Evolutionary conservation across 495 filamentous ascomycete genomes (phyloP), one percentile per base, ranked within the genome.

Genomic region (Tuber aestivum): DNA sequence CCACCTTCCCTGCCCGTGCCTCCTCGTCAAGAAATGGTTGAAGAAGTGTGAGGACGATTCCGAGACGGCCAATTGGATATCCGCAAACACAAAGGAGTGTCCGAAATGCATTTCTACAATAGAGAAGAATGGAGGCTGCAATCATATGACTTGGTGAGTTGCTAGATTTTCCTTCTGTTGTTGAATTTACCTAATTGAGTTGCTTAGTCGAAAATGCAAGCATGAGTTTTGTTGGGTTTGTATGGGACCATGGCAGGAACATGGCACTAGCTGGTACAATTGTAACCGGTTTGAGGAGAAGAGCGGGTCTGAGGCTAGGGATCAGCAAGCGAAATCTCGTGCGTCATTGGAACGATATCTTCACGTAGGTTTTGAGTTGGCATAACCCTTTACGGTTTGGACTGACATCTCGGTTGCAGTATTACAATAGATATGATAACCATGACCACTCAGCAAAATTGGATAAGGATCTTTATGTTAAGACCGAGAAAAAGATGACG

Each of bases 151-250:
- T 0, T 99, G 95, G 82, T 84, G 74, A 69, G 81, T 41, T 68
- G 7, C 23, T 65, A 27, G 6, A 44, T 45, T 50, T 6, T 23
- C 16, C 18, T 27, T 42, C 0, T 38, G 69, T 41, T 35, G 12
- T 69, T 6, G 27, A n/a, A 7, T 65, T 71, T 48, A 37, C 23
- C 73, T 83, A 69, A 79, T 74, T 16, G 72, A 69, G 18, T 71
- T 74, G 61, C 71, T 44, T 72, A 84, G 83, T 84, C 89, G 95
- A 69, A 99, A 99, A 85, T 99, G 95, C 87, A 94, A 95, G 81
- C 91, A 98, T 83, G 95, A 99, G 84, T 99, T 99, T 82, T 99
- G 95, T 86, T 99, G 95, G 95, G 97, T 99, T 90, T 99, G 95
- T 84, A 99, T 99, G 95, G 95, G 95, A 1, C 86, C 97, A 14